Evolutionary conservation across 1,284 basidiomycete genomes (phyloP), one percentile per base, ranked within the genome.

Genomic region (Polyporus tsugae): DNA sequence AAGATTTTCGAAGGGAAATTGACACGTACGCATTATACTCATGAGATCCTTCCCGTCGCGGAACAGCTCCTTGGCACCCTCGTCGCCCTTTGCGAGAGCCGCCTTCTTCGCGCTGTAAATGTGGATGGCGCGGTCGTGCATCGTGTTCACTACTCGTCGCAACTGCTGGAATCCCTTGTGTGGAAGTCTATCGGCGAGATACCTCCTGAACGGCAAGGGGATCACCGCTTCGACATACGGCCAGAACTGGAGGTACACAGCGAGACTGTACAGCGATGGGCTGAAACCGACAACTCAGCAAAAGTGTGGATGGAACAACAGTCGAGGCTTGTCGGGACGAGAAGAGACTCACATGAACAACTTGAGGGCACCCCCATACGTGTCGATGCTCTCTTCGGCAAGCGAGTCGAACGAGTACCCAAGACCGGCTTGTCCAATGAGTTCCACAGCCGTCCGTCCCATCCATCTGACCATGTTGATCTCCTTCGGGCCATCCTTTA

Each of bases 1-100:
- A 17, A 9, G 2, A 15, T 1, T 19, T 33, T 6, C n/a, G n/a
- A n/a, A n/a, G n/a, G n/a, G 3, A 17, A n/a, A n/a, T n/a, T n/a
- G n/a, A 52, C 39, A 71, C 74, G 0, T 53, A 74, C 75, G 52
- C 13, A 77, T 58, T 5, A 77, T 66, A 44, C 68, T 75, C 75
- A 77, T 75, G 33, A 75, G 61, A 55, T 76, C 75, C 69, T 73
- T 73, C 13, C 70, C 74, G 22, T 76, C 70, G 4, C 62, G 64
- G 22, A 76, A 33, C 44, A 75, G 66, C 29, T 68, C 49, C 59
- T 66, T 66, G 9, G 69, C 36, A 5, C 53, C 73, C 19, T 73
- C 70, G 44, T 73, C 72, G 2, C 71, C 74, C 2, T 60, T 44
- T 29, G 55, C 33, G 15, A 76, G 46, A 7, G 74, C 73, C 2